Evolutionary conservation across 2,329 filamentous ascomycete genomes (phyloP).

Genomic region (Aureobasidium namibiae): DNA sequence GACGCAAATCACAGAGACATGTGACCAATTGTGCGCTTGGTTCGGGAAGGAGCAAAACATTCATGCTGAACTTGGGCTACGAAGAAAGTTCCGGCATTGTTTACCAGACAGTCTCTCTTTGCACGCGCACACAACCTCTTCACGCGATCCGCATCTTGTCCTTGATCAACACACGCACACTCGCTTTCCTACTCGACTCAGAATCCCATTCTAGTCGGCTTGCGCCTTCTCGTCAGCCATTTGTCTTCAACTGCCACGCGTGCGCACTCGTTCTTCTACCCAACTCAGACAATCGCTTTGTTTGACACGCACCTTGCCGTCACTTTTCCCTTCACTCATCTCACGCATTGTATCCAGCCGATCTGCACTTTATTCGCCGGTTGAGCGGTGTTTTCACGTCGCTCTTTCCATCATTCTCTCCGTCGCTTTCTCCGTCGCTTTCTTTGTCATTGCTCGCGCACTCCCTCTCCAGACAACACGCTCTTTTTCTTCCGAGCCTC

Average conservation of each 20-base stretch:
- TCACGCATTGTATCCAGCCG: neutral
- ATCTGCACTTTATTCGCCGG: neutral
- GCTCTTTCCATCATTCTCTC: neutral
- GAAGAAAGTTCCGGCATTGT: neutral
- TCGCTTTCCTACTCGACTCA: neutral
- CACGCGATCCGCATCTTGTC: neutral
- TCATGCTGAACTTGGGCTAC: neutral
- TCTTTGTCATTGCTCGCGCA: neutral
- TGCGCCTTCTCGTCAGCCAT: neutral
- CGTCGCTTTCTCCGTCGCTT: neutral
- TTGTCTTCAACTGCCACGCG: no score
- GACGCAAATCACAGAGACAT: neutral
- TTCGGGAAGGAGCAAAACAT: neutral
- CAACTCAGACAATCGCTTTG: neutral
- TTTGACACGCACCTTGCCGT: neutral
- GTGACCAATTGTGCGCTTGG: neutral
- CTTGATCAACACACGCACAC: no score
- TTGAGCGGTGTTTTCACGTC: no score
- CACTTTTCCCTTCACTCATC: neutral
- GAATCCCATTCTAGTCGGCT: neutral
- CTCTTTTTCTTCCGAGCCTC: neutral
- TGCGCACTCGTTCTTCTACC: neutral
- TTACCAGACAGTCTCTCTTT: neutral
- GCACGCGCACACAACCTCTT: no score
- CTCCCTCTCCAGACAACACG: neutral